Evolutionary conservation across 352 stramenopile genomes (phyloP), one percentile per base, ranked within the genome.

Genomic region (Globisporangium abappressorium): DNA sequence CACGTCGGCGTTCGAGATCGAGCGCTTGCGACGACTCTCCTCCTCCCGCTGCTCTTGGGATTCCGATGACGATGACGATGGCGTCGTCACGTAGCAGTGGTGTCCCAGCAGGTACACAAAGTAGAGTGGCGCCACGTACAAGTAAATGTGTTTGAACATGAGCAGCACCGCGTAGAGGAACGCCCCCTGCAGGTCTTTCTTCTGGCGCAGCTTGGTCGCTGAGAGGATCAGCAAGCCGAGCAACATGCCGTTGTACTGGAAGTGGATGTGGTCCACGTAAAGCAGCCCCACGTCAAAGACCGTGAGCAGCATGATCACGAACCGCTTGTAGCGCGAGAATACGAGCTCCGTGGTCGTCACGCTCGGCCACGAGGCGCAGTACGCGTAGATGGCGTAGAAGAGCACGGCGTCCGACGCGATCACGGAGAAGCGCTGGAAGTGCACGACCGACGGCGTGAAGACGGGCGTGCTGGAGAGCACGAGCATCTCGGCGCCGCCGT

Each of bases 241-340:
- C 20, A 99, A 75, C 84, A 99, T 96, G 15, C 97, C 97, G 74
- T 99, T 99, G 86, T 99, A 99, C 77, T 99, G 97, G 83, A 99
- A 99, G 78, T 99, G 98, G 47, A 99, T 95, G 81, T 99, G 96
- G 81, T 99, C 98, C 41, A 99, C 85, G 70, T 98, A 92, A 8
- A 99, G 75, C 43, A 99, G 75, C 3, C 93, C 95, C 5, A 95
- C 86, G 79, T 98, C 97, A 22, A 98, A 82, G 34, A 97, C 77
- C 46, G 97, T 94, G 26, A 99, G 73, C 14, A 95, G 59, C 77
- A 98, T 80, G 53, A 97, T 73, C 8, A 89, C 78, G 14, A 88
- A 66, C 7, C 79, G 66, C 69, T 94, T 94, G 47, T 79, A 75
- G 33, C 65, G 70, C 15, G 80, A 87, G 68, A 89, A 92, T 1